These are phyloP conservation scores for Boletus tylopilopsis DNA, from an alignment of 768 basidiomycete genomes.

Conservation along the genomic window DNA sequence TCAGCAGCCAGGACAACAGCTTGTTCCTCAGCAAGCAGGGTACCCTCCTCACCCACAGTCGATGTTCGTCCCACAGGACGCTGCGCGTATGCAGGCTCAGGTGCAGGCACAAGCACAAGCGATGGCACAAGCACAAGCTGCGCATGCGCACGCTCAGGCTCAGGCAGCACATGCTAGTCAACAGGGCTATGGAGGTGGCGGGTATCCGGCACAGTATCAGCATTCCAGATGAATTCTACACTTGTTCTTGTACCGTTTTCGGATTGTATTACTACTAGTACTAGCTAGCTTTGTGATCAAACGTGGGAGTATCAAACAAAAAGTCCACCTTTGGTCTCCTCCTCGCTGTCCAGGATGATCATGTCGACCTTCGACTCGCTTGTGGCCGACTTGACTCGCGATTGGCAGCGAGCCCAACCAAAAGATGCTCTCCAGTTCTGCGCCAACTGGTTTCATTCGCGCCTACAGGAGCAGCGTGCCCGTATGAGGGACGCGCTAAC, in stretches of 20 bases:
- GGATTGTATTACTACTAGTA: not conserved
- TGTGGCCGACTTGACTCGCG: constrained; percentile 81
- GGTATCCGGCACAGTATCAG: constrained; percentile 31
- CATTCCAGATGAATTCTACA: constrained; percentile 24
- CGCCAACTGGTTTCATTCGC: constrained; percentile 90
- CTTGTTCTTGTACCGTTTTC: not conserved
- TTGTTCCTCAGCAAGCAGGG: constrained; percentile 32
- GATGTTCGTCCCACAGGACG: constrained; percentile 31
- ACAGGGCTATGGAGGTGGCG: constrained; percentile 27
- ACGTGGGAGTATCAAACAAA: constrained; percentile 26
- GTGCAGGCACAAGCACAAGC: constrained; percentile 40
- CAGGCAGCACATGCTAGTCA: constrained; percentile 30
- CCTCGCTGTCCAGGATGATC: constrained; percentile 18
- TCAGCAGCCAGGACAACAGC: constrained; percentile 37
- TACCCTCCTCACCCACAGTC: constrained; percentile 33
- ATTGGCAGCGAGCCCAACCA: constrained; percentile 81
- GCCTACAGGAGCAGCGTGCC: constrained; percentile 80
- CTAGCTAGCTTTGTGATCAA: not conserved
- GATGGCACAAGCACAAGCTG: constrained; percentile 37
- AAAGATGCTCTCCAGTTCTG: constrained; percentile 90
- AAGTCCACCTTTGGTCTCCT: not conserved
- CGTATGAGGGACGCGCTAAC: constrained; percentile 60
- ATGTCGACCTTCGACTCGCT: constrained; percentile 81
- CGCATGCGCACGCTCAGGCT: constrained; percentile 40
- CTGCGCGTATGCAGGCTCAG: constrained; percentile 40